Evolutionary conservation across 768 basidiomycete species (phyloP).

Genomic region (Lactarius pseudohatsudake): DNA sequence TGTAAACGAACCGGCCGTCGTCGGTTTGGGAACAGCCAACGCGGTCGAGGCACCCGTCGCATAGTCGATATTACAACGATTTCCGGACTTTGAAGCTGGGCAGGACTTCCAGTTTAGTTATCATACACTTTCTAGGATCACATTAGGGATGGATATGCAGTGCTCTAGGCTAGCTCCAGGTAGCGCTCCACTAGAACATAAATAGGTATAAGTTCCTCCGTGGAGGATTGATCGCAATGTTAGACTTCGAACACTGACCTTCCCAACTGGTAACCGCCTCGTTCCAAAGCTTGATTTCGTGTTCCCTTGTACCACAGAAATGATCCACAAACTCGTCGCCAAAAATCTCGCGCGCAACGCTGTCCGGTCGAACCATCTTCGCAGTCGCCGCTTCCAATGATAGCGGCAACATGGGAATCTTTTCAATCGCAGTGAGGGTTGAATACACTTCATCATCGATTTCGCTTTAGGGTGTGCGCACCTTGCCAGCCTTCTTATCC

Average conservation of each 20-base stretch:
- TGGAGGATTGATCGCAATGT: background rate
- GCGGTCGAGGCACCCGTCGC: background rate
- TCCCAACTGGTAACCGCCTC: slow-evolving; percentile 94
- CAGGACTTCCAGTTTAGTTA: background rate
- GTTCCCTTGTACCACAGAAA: slow-evolving; percentile 90
- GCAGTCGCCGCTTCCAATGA: slow-evolving; percentile 79
- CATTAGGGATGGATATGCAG: background rate
- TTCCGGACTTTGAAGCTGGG: background rate
- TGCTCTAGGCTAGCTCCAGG: slow-evolving; percentile 69
- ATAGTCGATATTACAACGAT: background rate
- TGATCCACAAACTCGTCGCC: slow-evolving; percentile 93
- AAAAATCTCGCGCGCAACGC: slow-evolving; percentile 84
- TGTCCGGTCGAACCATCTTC: slow-evolving; percentile 73
- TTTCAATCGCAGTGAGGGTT: slow-evolving; percentile 2
- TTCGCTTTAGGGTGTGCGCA: slow-evolving; percentile 28
- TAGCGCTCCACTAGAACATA: slow-evolving; percentile 71
- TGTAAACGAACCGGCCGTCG: background rate
- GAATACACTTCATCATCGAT: background rate
- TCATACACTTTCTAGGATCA: background rate
- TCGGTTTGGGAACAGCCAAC: background rate
- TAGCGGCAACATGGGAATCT: slow-evolving; percentile 75
- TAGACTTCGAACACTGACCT: slow-evolving; percentile 48
- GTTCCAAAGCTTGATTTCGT: slow-evolving; percentile 86
- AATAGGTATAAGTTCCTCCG: slow-evolving; percentile 8
- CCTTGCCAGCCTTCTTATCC: slow-evolving; percentile 59